Conservation (phyloP, 139 green algal genomes). For the Picochlorum sp. region DNA sequence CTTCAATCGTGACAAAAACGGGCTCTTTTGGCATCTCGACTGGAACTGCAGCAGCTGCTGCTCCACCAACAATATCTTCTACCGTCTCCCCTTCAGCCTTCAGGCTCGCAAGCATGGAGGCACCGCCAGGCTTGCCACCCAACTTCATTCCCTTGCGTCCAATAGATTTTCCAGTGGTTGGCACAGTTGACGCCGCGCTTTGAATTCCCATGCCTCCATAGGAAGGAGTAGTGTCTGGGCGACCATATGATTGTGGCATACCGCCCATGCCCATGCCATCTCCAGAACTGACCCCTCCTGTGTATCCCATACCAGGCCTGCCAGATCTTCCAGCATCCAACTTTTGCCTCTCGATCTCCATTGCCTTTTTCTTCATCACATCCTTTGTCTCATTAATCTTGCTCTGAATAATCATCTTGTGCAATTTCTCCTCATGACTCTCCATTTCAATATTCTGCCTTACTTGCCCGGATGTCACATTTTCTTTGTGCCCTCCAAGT, state of each 20-base stretch:
- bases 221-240: neutral
- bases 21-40: constrained; percentile 29
- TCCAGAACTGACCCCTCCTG: constrained; percentile 20
- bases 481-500: constrained; percentile 71
- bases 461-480: constrained; percentile 56
- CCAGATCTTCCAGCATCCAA: constrained; percentile 47
- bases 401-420: constrained; percentile 97
- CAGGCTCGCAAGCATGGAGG: constrained; percentile 72
- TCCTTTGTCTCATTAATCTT: constrained; percentile 85
- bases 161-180: neutral
- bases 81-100: constrained; percentile 41
- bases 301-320: constrained; percentile 6
- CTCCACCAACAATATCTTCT: constrained; percentile 18
- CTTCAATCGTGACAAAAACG: constrained; percentile 56
- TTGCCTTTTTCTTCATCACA: constrained; percentile 90
- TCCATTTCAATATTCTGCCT: constrained; percentile 98
- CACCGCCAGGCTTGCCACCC: constrained; percentile 70
- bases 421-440: constrained; percentile 96
- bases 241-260: constrained; percentile 6
- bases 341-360: constrained; percentile 92
- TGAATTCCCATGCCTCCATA: constrained; percentile 1
- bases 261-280: constrained; percentile 22
- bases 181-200: constrained; percentile 33
- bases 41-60: constrained; percentile 1
- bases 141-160: constrained; percentile 64